Conservation (phyloP, 805 yeast genomes). For the Lachancea lanzarotensis region DNA sequence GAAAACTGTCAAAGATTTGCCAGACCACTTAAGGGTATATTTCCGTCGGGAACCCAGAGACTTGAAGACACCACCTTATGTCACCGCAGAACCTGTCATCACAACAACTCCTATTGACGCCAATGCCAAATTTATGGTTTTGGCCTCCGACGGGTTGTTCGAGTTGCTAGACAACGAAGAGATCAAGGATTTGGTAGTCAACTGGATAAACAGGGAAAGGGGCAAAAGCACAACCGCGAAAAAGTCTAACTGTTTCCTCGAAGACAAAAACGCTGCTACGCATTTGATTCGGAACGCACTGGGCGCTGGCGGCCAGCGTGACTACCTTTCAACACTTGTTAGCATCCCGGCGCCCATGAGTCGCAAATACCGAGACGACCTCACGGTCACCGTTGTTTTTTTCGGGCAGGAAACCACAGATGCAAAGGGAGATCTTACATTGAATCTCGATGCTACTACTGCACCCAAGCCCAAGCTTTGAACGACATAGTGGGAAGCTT, state of each 20-base stretch:
- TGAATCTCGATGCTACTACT: constrained; percentile 24
- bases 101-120: constrained; percentile 74
- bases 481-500: no score
- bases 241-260: constrained; percentile 45
- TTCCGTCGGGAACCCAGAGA: constrained; percentile 70
- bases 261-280: constrained; percentile 86
- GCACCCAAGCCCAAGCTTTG: constrained; percentile 23
- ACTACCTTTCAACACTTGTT: constrained; percentile 80
- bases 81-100: constrained; percentile 91
- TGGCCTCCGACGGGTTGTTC: constrained; percentile 92
- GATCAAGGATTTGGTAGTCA: constrained; percentile 83
- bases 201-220: constrained; percentile 75
- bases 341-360: constrained; percentile 89
- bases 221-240: background rate
- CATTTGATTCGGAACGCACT: constrained; percentile 91
- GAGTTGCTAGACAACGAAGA: constrained; percentile 91
- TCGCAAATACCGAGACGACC: constrained; percentile 88
- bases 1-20: constrained; percentile 46
- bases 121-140: constrained; percentile 71
- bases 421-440: constrained; percentile 18
- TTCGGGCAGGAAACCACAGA: constrained; percentile 53
- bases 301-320: constrained; percentile 79
- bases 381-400: constrained; percentile 92
- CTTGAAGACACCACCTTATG: constrained; percentile 88
- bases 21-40: constrained; percentile 72